phyloP scores from a whole-genome alignment of 768 basidiomycete genomes.

The Amanita pallidorosea region DNA sequence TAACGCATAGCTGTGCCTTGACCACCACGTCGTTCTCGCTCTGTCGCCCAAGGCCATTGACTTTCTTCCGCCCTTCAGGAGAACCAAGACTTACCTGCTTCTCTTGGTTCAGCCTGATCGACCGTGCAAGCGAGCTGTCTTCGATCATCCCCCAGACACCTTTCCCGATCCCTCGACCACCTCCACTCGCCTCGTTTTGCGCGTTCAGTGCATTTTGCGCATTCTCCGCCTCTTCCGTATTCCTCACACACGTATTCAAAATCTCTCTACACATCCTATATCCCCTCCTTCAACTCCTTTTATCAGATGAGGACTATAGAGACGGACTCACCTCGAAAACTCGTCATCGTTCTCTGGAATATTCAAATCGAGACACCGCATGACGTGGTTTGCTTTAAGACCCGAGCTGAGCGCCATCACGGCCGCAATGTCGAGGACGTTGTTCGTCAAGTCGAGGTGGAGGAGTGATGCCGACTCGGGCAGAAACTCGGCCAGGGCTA shows the following conservation, averaged over 20 bases:
- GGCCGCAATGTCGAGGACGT: constrained; percentile 77
- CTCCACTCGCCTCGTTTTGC: constrained; percentile 13
- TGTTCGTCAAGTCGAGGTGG: constrained; percentile 85
- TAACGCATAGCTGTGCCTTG: constrained; percentile 34
- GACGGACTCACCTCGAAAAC: constrained; percentile 47
- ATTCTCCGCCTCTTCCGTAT: constrained; percentile 70
- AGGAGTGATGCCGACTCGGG: constrained; percentile 81
- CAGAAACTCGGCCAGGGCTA: constrained; percentile 92
- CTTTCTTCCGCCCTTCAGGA: neutral
- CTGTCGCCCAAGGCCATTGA: constrained; percentile 15
- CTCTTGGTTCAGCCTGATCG: constrained; percentile 48
- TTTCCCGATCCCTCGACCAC: constrained; percentile 48
- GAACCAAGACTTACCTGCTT: constrained; percentile 29
- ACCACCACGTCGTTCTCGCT: constrained; percentile 33
- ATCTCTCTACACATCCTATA: constrained; percentile 77
- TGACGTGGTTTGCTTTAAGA: constrained; percentile 70
- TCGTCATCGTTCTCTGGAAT: constrained; percentile 81
- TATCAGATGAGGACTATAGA: neutral
- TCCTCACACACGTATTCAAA: constrained; percentile 80
- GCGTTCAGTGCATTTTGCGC: constrained; percentile 10
- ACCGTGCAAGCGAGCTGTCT: constrained; percentile 71
- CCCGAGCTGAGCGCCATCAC: constrained; percentile 88
- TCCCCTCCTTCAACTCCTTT: neutral
- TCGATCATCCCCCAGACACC: constrained; percentile 83
- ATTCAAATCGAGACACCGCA: constrained; percentile 89